Evolutionary conservation across 768 basidiomycete genomes (phyloP), one percentile per base, ranked within the genome.

Genomic region (Ramaria rubella): DNA sequence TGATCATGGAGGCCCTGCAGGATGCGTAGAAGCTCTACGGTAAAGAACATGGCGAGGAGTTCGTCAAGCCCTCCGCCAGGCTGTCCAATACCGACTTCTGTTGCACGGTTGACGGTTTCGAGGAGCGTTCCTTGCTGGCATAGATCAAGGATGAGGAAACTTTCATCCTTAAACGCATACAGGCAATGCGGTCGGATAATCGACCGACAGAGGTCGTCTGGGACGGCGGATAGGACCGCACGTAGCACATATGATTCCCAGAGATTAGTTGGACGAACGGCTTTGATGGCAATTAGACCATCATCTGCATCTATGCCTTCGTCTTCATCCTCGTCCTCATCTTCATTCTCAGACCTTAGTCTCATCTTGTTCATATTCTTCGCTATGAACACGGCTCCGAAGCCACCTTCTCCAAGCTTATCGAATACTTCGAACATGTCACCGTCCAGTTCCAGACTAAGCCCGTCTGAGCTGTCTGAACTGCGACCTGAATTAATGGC

Each of bases 391-490:
- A 99, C 96, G 3, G 87, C 81, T 2, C 95, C 96, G 63, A 95
- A 99, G 0, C 94, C 92, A 5, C 96, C 96, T 72, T 99, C 96
- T 17, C 96, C 96, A 23, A 99, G 77, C 69, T 98, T 99, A 59
- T 87, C 87, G 3, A 77, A 72, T 4, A 97, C 82, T 52, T 79
- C 79, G 64, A 88, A 92, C 52, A 73, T 74, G 57, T 78, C 80
- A 3, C 77, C 85, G 44, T 76, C 76, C n/a, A 97, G 72, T 17
- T 71, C 72, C 40, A 98, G 67, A 21, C 79, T 63, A 67, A 87
- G 77, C 23, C 65, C 68, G 34, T 72, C 70, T n/a, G 45, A 36
- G 7, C 70, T 64, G 26, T 68, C 68, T 11, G 60, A 59, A 46
- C 73, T 70, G 31, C 73, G 61, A 4, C 65, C 69, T 17, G 52